These are phyloP conservation scores for Bipolaris gigantea DNA, from an alignment of 2,329 filamentous ascomycete species.

Conservation along the genomic window DNA sequence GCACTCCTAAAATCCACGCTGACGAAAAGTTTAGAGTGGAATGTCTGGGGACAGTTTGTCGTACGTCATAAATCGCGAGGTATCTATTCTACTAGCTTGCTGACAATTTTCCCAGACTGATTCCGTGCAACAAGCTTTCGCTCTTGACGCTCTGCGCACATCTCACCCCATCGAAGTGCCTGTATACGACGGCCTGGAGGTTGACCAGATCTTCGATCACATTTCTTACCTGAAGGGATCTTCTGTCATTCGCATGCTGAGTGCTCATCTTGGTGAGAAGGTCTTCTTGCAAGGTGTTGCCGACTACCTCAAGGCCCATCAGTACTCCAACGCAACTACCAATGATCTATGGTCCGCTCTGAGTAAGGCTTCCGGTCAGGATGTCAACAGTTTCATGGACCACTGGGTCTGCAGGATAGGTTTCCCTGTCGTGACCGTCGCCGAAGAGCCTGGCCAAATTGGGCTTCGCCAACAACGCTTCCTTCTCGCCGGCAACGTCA, in stretches of 20 bases:
- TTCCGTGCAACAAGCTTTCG: slow-evolving; percentile 87
- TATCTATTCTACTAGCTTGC: slow-evolving; percentile 43
- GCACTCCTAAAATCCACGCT: neutral
- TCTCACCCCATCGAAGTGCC: slow-evolving; percentile 97
- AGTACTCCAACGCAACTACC: slow-evolving; percentile 88
- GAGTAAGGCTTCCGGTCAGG: slow-evolving; percentile 81
- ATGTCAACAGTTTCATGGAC: slow-evolving; percentile 86
- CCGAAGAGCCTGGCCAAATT: slow-evolving; percentile 81
- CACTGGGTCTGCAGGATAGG: slow-evolving; percentile 96
- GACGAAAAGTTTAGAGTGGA: slow-evolving; percentile 68
- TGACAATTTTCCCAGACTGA: slow-evolving; percentile 66
- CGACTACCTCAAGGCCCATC: slow-evolving; percentile 83
- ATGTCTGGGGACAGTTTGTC: slow-evolving; percentile 97
- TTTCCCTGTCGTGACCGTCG: slow-evolving; percentile 84
- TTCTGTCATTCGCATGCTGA: slow-evolving; percentile 95
- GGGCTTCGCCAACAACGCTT: slow-evolving; percentile 84
- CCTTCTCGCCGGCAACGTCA: slow-evolving; percentile 86
- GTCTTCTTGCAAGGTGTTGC: slow-evolving; percentile 89
- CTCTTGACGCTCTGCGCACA: slow-evolving; percentile 83
- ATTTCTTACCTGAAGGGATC: slow-evolving; percentile 97
- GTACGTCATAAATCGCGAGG: slow-evolving; percentile 61
- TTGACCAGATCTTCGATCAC: slow-evolving; percentile 96
- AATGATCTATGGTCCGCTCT: slow-evolving; percentile 88
- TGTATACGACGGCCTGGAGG: slow-evolving; percentile 88
- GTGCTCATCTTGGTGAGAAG: slow-evolving; percentile 82